Evolutionary conservation across 495 filamentous ascomycete species (phyloP).

Genomic region (Neurospora cerealis): DNA sequence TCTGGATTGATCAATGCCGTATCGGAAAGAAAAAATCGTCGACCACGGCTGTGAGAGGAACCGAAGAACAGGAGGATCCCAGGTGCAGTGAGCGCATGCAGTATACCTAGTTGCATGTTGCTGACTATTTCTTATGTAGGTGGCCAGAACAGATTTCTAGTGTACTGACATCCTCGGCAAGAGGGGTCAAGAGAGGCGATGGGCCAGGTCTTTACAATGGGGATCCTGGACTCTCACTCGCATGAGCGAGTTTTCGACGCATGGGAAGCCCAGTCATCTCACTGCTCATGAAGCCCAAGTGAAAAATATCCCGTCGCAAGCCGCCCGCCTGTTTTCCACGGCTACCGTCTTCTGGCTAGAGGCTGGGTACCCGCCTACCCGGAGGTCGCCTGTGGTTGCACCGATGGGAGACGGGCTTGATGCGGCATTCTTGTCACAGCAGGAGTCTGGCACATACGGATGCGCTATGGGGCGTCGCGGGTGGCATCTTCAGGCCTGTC

Average conservation of each 20-base stretch:
- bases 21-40: not conserved
- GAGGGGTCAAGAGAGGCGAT: not conserved
- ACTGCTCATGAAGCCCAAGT: not conserved
- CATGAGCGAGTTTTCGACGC: not conserved
- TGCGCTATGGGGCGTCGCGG: not conserved
- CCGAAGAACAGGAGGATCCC: not conserved
- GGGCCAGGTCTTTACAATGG: not conserved
- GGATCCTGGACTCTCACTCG: not conserved
- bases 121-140: not conserved
- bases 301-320: conserved; percentile 7
- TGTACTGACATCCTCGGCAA: not conserved
- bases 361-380: not conserved
- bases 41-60: not conserved
- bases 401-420: conserved; percentile 4
- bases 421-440: conserved; percentile 3
- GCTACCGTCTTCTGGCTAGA: not conserved
- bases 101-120: not conserved
- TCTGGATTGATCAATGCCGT: not conserved
- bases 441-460: not conserved
- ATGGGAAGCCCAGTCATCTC: not conserved
- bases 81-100: not conserved
- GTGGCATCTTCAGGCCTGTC: not conserved
- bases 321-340: conserved; percentile 1
- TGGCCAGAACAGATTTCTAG: not conserved
- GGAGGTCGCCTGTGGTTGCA: conserved; percentile 10